Evolutionary conservation across 2,329 filamentous ascomycete genomes (phyloP).

Genomic region (Xylariaceae sp.): DNA sequence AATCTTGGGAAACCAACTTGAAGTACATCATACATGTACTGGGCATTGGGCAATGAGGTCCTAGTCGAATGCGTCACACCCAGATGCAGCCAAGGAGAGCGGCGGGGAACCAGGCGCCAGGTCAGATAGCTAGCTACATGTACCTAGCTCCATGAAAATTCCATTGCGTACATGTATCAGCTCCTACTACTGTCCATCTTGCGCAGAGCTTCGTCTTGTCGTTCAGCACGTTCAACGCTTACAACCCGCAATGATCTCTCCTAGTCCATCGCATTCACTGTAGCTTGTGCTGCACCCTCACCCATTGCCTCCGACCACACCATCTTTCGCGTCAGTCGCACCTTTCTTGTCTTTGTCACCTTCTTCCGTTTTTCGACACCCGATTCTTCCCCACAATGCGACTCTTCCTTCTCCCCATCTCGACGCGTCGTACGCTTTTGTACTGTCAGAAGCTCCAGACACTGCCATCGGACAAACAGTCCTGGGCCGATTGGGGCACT

Average conservation of each 20-base stretch:
- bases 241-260: constrained; percentile 5
- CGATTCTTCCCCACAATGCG: constrained; percentile 59
- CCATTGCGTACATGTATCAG: too few relatives aligned
- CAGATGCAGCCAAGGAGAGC: background rate
- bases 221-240: background rate
- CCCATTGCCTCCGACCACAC: background rate
- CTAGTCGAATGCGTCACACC: background rate
- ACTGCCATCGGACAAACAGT: constrained; percentile 50
- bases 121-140: too few relatives aligned
- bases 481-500: constrained; percentile 66
- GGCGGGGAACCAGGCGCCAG: too few relatives aligned
- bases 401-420: constrained; percentile 89
- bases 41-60: too few relatives aligned
- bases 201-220: too few relatives aligned
- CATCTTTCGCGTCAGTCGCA: background rate
- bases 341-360: too few relatives aligned
- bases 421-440: constrained; percentile 83
- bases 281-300: background rate
- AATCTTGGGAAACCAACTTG: too few relatives aligned
- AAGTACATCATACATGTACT: too few relatives aligned
- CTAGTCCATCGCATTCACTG: background rate
- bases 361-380: too few relatives aligned
- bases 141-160: too few relatives aligned
- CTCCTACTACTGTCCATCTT: too few relatives aligned
- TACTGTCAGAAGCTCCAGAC: constrained; percentile 78